Evolutionary conservation across 257 asterid species (phyloP), one percentile per base, ranked within the genome.

Genomic region (Plantago elongata): DNA sequence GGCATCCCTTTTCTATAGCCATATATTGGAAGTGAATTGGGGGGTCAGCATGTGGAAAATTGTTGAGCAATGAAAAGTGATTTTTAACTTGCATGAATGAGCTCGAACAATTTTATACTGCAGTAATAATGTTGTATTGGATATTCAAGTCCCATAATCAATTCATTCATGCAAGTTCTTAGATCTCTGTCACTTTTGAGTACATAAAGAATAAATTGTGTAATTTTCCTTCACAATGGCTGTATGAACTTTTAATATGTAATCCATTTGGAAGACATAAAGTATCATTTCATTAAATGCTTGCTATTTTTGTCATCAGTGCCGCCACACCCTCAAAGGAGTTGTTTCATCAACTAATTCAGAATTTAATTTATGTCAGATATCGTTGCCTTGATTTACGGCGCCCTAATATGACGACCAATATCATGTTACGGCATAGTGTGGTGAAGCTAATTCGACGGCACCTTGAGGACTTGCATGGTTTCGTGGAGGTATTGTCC

Each of bases 381-480:
- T 85, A 87, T 58, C 97, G 96, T 57, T 89, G 87, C 79, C 96
- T 93, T 74, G 99, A 93, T 81, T 78, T 93, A 70, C 95, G 99
- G 1, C 85, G 99, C 27, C 81, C 85, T 51, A 82, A 82, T 50
- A 85, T 93, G 95, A 75, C 59, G 70, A 72, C 87, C 38, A 93
- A 93, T 69, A 78, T 93, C 71, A 69, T 93, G 77, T 74, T 93
- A 84, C 83, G 97, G 48, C 97, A 93, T 79, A 83, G 71, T 74
- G 94, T 93, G 75, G 85, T 93, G 66, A 93, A 93, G 78, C 90
- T 89, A 62, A 72, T 89, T 51, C 91, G 97, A 57, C 74, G 97
- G 73, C 82, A 85, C 78, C 94, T 93, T 48, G 99, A 93, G 76
- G 99, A 93, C 60, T 66, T 68, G 38, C 96, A 82, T 80, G 86